Evolutionary conservation across 371 early-diverging fungal species (phyloP), one percentile per base, ranked within the genome.

Genomic region (Mortierella sp.): DNA sequence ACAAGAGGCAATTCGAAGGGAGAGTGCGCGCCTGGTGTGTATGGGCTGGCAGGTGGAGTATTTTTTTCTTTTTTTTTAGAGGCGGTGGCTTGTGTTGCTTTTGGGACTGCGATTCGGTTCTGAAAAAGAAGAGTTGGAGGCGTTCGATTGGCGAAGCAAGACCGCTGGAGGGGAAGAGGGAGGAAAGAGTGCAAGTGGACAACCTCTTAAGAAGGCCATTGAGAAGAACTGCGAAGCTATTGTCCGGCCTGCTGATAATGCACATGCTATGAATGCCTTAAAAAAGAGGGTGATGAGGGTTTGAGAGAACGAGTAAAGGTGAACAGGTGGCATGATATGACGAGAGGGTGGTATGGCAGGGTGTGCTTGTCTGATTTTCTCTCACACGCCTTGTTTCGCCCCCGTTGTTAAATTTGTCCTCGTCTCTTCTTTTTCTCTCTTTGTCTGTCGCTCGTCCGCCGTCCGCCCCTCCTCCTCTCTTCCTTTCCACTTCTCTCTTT

Each of bases 21-120:
- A 35, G 51, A 4, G 29, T 60, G n/a, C 12, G 48, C 12, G 16
- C 21, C 72, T 29, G 21, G 54, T 43, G 6, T 68, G 21, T 63
- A 35, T 63, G 7, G 3, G 7, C 35, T 16, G 32, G 63, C 6
- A 63, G 29, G 35, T 16, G 29, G 58, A 41, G 38, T 35, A 6
- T 65, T 68, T 38, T 63, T 68, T 68, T 21, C 41, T 24, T 74
- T 43, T 46, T 41, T 73, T 48, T 54, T 73, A 55, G 29, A 35
- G 54, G 55, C 48, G 56, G 74, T 41, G 56, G 41, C 54, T 74
- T 74, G 74, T 55, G 71, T 71, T 71, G 48, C 71, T 46, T 21
- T 68, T 68, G 68, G 68, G 68, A 68, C 68, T 68, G 68, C 71
- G 32, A 32, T 27, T 27, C 35, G 38, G 14, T 16, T 27, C 32